These are phyloP conservation scores for Wickerhamiella shivajii DNA, from an alignment of 805 yeast genomes.

Conservation along the genomic window DNA sequence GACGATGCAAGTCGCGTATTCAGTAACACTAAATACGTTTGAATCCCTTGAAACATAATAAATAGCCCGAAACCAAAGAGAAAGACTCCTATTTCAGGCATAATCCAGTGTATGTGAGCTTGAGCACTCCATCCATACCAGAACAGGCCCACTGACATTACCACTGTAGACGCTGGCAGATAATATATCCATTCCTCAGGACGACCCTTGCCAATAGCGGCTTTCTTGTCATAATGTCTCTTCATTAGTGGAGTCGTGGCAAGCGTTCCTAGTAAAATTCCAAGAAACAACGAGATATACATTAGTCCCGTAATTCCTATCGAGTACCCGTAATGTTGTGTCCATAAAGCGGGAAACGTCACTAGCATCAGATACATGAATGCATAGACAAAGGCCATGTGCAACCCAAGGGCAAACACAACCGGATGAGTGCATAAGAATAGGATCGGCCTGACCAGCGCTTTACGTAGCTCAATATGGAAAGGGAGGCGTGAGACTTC, in stretches of 20 bases:
- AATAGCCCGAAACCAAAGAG: slow-evolving; percentile 46
- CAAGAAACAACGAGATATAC: slow-evolving; percentile 44
- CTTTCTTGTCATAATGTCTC: slow-evolving; percentile 18
- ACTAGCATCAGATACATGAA: slow-evolving; percentile 49
- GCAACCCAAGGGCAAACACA: slow-evolving; percentile 46
- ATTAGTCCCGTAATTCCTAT: slow-evolving; percentile 40
- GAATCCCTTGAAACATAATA: slow-evolving; percentile 53
- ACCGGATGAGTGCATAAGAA: slow-evolving; percentile 45
- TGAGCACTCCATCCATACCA: slow-evolving; percentile 66
- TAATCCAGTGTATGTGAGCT: slow-evolving; percentile 41
- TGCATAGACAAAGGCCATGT: slow-evolving; percentile 53
- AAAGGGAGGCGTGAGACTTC: slow-evolving; percentile 26
- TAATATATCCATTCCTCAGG: slow-evolving; percentile 50
- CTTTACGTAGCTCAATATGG: slow-evolving; percentile 22
- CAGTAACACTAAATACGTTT: slow-evolving; percentile 56
- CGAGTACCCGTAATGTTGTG: slow-evolving; percentile 32
- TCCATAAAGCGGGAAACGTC: slow-evolving; percentile 43
- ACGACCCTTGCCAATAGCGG: slow-evolving; percentile 34
- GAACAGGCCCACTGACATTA: slow-evolving; percentile 44
- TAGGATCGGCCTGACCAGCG: slow-evolving; percentile 42
- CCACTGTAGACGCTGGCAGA: slow-evolving; percentile 34
- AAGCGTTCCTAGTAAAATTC: slow-evolving; percentile 36
- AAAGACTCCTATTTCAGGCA: slow-evolving; percentile 46
- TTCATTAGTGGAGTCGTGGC: slow-evolving; percentile 36
- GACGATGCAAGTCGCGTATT: slow-evolving; percentile 55